Base-by-base conservation (phyloP, 192 early-diverging fungal genomes). In the Lobulomyces angularis region DNA sequence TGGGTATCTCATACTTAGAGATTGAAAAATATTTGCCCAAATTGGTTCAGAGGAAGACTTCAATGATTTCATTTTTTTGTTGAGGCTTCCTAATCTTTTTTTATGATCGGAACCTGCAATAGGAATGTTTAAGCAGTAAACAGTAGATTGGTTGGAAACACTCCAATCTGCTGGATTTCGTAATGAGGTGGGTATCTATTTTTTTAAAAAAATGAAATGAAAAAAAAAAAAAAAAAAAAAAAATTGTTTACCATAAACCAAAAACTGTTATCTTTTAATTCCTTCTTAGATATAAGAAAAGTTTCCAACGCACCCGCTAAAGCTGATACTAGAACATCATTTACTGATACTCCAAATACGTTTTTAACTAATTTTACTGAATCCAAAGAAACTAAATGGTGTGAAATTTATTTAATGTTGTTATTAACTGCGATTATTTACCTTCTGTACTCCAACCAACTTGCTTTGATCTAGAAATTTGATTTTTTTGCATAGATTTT, bases 151-250 rank as follows among this genome's bases (percentile, higher is more conserved):
- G 41, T 59, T 59, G 24, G 20, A 27, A 20, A 46, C 40, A 8
- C 39, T 43, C 12, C 19, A 12, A 32, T 59, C 56, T 32, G 24
- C 45, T 3, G 45, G 48, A 8, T 18, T 18, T 3, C 56, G 42
- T 42, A 59, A 41, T 14, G 56, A 54, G 0, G 56, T 59, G 3
- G 56, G 56, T n/a, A 59, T 56, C n/a, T n/a, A n/a, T n/a, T n/a
- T n/a, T n/a, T n/a, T n/a, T n/a, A n/a, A n/a, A n/a, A n/a, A n/a
- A n/a, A n/a, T n/a, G n/a, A n/a, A n/a, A n/a, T n/a, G n/a, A n/a
- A n/a, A n/a, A n/a, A n/a, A n/a, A n/a, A n/a, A n/a, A n/a, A n/a
- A n/a, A n/a, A n/a, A n/a, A n/a, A n/a, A n/a, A n/a, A n/a, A n/a
- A n/a, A n/a, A n/a, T n/a, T n/a, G n/a, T n/a, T n/a, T n/a, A n/a